Evolutionary conservation across 768 basidiomycete species (phyloP).

Genomic region (Calocera viscosa): DNA sequence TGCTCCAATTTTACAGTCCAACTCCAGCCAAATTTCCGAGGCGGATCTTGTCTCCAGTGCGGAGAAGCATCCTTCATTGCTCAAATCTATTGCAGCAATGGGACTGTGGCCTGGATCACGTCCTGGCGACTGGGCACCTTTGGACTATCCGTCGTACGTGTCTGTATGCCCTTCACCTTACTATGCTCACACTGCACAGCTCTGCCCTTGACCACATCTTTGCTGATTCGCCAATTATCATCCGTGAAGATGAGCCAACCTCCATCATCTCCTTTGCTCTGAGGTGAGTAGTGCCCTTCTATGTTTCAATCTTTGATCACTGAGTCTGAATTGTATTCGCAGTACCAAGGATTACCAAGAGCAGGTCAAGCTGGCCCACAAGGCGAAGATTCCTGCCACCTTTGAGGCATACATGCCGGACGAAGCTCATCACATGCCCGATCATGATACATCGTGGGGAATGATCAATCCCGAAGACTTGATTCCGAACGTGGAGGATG

Average conservation of each 20-base stretch:
- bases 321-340: slow-evolving; percentile 13
- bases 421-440: slow-evolving; percentile 61
- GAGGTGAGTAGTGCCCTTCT: slow-evolving; percentile 40
- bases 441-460: slow-evolving; percentile 73
- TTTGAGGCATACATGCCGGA: neutral
- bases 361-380: slow-evolving; percentile 14
- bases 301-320: slow-evolving; percentile 10
- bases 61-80: slow-evolving; percentile 9
- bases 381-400: neutral
- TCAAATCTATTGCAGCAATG: slow-evolving; percentile 4
- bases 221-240: slow-evolving; percentile 85
- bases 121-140: neutral
- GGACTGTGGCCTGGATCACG: slow-evolving; percentile 1
- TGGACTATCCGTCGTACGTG: slow-evolving; percentile 16
- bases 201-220: slow-evolving; percentile 73
- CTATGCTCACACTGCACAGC: neutral
- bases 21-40: neutral
- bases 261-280: slow-evolving; percentile 93
- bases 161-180: neutral
- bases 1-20: neutral
- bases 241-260: slow-evolving; percentile 92
- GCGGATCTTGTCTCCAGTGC: slow-evolving; percentile 15
- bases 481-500: slow-evolving; percentile 17
- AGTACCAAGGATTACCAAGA: slow-evolving; percentile 30
- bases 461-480: slow-evolving; percentile 67